Evolutionary conservation across 352 stramenopile genomes (phyloP).

Genomic region (Blastocystis sp.): DNA sequence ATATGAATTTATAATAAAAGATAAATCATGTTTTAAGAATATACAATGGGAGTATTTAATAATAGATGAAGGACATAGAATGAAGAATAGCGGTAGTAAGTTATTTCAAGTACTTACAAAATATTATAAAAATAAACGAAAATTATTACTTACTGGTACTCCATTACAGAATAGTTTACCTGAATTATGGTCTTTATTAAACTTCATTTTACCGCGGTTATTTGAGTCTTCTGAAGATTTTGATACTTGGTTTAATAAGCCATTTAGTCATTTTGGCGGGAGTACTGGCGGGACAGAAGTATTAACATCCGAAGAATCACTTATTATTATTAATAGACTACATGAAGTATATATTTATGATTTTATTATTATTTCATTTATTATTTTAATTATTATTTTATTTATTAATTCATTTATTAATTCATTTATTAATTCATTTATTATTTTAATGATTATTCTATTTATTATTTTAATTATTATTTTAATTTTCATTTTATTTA

Average conservation of each 20-base stretch:
- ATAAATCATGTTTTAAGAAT: conserved; percentile 59
- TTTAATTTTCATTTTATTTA: conserved; percentile 49
- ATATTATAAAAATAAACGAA: conserved; percentile 36
- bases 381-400: no score
- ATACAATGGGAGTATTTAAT: conserved; percentile 57
- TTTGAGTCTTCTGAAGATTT: conserved; percentile 93
- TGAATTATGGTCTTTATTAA: conserved; percentile 88
- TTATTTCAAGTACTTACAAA: conserved; percentile 38
- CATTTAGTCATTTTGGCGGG: no score
- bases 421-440: no score
- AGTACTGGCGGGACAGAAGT: no score
- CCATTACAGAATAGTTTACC: conserved; percentile 91
- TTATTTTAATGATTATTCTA: no score
- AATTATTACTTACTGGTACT: conserved; percentile 57
- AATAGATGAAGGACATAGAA: conserved; percentile 85
- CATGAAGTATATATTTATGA: no score
- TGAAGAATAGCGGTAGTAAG: conserved; percentile 65
- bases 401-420: no score
- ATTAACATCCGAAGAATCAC: no score
- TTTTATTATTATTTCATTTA: no score
- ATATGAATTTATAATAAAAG: conserved; percentile 86
- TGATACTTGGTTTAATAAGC: conserved; percentile 48
- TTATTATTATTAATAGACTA: no score
- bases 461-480: no score
- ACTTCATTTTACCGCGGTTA: conserved; percentile 81